Evolutionary conservation across 1,284 basidiomycete genomes (phyloP).

Genomic region (Trametes hirsuta): DNA sequence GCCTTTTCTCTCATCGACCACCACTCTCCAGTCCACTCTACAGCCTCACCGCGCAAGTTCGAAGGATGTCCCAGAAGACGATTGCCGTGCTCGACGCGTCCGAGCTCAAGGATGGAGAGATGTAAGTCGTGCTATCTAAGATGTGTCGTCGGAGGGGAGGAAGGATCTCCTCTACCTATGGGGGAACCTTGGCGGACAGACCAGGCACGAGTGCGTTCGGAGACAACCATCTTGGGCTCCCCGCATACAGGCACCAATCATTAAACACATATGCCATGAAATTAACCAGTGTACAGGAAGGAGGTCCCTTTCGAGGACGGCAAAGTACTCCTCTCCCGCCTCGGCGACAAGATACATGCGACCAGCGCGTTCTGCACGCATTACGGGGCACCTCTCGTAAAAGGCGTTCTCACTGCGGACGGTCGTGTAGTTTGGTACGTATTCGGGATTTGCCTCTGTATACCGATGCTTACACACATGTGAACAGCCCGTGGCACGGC

Average conservation of each 20-base stretch:
- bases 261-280: background rate
- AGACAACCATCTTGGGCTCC: too few relatives aligned
- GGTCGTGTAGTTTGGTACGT: conserved; percentile 80
- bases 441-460: background rate
- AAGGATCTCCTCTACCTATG: too few relatives aligned
- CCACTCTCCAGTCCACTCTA: background rate
- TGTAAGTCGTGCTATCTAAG: conserved; percentile 47
- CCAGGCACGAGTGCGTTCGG: too few relatives aligned
- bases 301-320: conserved; percentile 83
- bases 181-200: too few relatives aligned
- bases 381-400: conserved; percentile 83
- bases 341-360: conserved; percentile 77
- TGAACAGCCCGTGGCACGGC: conserved; percentile 86
- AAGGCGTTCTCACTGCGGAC: conserved; percentile 82
- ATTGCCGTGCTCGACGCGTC: conserved; percentile 65
- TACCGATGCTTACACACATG: background rate
- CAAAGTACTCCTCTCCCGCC: conserved; percentile 79
- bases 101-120: conserved; percentile 78
- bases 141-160: background rate
- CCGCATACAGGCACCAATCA: background rate
- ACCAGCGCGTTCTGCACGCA: conserved; percentile 91
- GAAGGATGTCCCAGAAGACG: conserved; percentile 51
- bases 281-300: conserved; percentile 53
- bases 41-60: background rate
- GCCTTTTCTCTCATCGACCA: conserved; percentile 12